phyloP scores from a whole-genome alignment of 2,329 filamentous ascomycete genomes.

The Aspergillus caelatus region DNA sequence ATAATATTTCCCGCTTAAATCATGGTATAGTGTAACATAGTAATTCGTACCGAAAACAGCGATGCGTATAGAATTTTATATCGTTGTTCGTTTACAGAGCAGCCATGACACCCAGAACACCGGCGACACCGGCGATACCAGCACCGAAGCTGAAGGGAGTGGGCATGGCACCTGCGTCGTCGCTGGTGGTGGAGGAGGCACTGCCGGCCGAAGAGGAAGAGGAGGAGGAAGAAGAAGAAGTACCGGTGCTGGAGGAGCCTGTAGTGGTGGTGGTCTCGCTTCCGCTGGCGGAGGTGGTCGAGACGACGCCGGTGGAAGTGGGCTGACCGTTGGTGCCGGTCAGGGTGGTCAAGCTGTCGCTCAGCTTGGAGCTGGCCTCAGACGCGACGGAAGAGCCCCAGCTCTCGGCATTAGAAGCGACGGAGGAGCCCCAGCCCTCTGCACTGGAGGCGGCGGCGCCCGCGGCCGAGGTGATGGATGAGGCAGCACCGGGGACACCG shows the following conservation, averaged over 20 bases:
- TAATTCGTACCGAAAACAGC: background rate
- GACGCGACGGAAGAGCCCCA: conserved; percentile 18
- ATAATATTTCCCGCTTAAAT: background rate
- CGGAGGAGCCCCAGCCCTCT: conserved; percentile 14
- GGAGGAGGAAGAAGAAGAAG: conserved; percentile 13
- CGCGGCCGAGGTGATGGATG: conserved; percentile 22
- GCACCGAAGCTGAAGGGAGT: conserved; percentile 23
- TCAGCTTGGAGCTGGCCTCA: conserved; percentile 12
- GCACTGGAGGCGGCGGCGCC: conserved; percentile 16
- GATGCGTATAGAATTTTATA: background rate
- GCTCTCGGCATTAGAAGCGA: conserved; percentile 13
- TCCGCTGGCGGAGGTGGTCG: conserved; percentile 10
- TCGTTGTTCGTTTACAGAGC: conserved; percentile 26
- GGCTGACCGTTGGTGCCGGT: conserved; percentile 24
- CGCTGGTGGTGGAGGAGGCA: conserved; percentile 19
- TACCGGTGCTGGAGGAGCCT: conserved; percentile 1
- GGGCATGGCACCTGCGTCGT: conserved; percentile 23
- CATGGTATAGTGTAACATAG: conserved; percentile 1
- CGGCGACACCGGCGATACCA: conserved; percentile 28
- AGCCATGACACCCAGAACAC: conserved; percentile 34
- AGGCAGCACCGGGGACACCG: conserved; percentile 19
- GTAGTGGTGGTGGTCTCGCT: background rate
- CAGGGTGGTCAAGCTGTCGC: conserved; percentile 17
- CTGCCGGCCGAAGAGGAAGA: conserved; percentile 9
- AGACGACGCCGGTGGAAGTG: conserved; percentile 7